These are phyloP conservation scores for Penicillium sp. DNA, from an alignment of 2,329 filamentous ascomycete species.

Conservation along the genomic window DNA sequence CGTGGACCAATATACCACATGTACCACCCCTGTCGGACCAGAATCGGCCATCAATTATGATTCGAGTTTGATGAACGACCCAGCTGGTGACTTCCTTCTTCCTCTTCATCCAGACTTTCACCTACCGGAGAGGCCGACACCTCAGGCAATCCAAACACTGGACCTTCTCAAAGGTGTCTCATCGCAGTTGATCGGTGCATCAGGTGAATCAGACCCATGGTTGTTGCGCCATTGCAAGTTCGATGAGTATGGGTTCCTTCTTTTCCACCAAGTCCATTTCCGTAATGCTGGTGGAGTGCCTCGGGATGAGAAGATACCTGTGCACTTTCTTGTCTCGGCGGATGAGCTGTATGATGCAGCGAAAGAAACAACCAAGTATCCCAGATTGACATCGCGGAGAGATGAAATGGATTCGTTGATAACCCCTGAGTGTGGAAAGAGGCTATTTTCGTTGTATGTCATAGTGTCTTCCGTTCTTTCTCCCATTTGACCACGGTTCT, in stretches of 20 bases:
- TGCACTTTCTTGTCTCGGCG: constrained; percentile 23
- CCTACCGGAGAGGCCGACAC: constrained; percentile 6
- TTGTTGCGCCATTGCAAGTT: constrained; percentile 34
- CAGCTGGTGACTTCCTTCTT: not conserved
- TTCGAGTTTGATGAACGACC: not conserved
- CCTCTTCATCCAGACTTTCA: constrained; percentile 2
- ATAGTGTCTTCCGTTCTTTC: not conserved
- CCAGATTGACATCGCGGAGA: not conserved
- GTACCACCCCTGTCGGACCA: not conserved
- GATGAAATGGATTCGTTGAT: constrained; percentile 5
- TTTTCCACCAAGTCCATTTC: constrained; percentile 31
- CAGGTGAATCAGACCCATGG: constrained; percentile 37
- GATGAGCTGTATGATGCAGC: constrained; percentile 12
- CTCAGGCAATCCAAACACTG: constrained; percentile 21
- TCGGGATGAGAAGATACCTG: constrained; percentile 27
- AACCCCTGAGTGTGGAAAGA: not conserved
- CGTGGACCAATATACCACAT: not conserved
- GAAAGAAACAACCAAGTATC: constrained; percentile 11
- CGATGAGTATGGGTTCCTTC: constrained; percentile 29
- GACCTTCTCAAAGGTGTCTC: constrained; percentile 27
- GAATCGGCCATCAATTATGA: not conserved
- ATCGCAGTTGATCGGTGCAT: constrained; percentile 29
- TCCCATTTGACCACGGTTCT: not conserved
- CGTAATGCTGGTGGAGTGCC: constrained; percentile 35
- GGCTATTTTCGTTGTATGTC: not conserved